These are phyloP conservation scores for Sinapis alba DNA, from an alignment of 441 rosid species.

Conservation along the genomic window DNA sequence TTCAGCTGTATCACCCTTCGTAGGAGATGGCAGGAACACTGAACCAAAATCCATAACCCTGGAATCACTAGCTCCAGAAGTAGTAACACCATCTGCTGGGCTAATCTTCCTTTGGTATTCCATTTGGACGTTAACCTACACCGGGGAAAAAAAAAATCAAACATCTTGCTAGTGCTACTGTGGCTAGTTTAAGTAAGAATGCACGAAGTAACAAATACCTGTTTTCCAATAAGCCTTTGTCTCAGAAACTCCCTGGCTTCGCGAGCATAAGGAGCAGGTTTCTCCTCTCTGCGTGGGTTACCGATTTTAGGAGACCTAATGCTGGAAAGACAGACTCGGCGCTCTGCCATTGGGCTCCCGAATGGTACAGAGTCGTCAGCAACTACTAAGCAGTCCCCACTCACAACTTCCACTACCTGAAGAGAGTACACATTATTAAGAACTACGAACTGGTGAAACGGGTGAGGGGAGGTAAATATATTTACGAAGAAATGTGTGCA, in stretches of 20 bases:
- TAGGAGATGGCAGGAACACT: constrained; percentile 65
- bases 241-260: constrained; percentile 88
- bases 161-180: constrained; percentile 12
- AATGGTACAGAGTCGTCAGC: constrained; percentile 91
- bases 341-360: constrained; percentile 88
- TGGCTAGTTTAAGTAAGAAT: constrained; percentile 7
- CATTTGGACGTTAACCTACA: constrained; percentile 88
- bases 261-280: constrained; percentile 87
- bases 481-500: constrained; percentile 1
- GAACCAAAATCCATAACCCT: constrained; percentile 94
- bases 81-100: constrained; percentile 60
- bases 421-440: constrained; percentile 27
- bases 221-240: constrained; percentile 75
- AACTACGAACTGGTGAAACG: constrained; percentile 13
- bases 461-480: background rate
- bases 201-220: constrained; percentile 52
- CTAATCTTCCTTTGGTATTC: constrained; percentile 87
- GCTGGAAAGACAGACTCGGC: constrained; percentile 92
- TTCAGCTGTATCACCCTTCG: constrained; percentile 66
- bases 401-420: constrained; percentile 96
- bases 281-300: constrained; percentile 86
- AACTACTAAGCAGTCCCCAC: constrained; percentile 91
- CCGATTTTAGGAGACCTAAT: constrained; percentile 91
- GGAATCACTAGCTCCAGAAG: constrained; percentile 60
- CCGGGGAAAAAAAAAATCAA: constrained; percentile 4